Base-by-base conservation (phyloP, 2,329 filamentous ascomycete species). In the Penicillium olsonii region DNA sequence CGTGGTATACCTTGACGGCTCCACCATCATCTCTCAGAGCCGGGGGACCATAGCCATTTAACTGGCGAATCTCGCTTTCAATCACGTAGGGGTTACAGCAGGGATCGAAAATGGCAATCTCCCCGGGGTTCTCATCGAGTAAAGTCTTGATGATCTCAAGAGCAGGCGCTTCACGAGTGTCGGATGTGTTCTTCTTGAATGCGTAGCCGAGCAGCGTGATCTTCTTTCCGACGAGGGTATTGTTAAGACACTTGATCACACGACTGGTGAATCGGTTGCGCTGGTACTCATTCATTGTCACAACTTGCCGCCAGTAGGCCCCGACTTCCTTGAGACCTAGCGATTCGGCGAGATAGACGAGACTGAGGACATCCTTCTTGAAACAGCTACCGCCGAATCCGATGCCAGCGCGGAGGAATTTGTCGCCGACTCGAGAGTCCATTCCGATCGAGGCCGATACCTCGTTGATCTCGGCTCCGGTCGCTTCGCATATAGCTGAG, bases 311-410 rank as follows among this genome's bases (percentile, higher is more conserved):
- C 88, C 88, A 92, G 73, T 91, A 92, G 53, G 84, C 80, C 31
- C 83, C 86, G 0, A 92, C 87, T 60, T 90, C 85, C 9, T 80
- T 77, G 10, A 91, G 76, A 49, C 84, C 81, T 45, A 90, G 76
- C 6, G 80, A 83, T 60, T 89, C 84, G 17, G 88, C 84, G 27
- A 92, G 77, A 69, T 91, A 90, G 18, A 85, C 82, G 27, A 92
- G 74, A 67, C 81, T 87, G 42, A 88, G 75, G 31, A 91, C 81
- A 65, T 92, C 88, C 72, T 92, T 92, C 70, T 86, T 84, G 77
- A 92, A 91, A 72, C 88, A 92, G 54, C 83, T 87, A 22, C 88
- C 88, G 46, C 88, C 87, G 63, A 91, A 92, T 17, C 88, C 88
- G 26, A 90, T 82, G 40, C 84, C 84, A 7, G 87, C 84, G 67